Percentiles rank a stretch among this genome's conserved stretches.
phyloP scores from a whole-genome alignment of 805 yeast species.

The Tetrapisispora nanseiensis region DNA sequence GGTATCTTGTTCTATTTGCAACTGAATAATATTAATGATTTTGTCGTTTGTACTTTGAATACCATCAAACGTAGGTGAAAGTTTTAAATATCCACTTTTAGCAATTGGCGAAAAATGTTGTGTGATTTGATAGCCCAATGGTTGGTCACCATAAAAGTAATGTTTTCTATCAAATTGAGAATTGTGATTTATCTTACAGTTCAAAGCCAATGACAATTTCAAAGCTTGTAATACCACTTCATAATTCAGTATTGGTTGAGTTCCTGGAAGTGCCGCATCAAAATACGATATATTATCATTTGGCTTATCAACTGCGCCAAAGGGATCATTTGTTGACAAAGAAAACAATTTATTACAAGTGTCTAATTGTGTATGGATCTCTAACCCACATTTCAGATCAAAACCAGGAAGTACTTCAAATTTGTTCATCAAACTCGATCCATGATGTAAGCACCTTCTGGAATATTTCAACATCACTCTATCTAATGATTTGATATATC shows the following conservation, averaged over 20 bases:
- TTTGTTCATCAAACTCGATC: not conserved
- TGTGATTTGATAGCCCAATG: constrained; percentile 90
- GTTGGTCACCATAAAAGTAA: constrained; percentile 94
- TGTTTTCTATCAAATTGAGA: constrained; percentile 89
- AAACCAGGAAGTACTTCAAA: constrained; percentile 12
- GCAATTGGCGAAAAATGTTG: constrained; percentile 81
- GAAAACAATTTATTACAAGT: constrained; percentile 75
- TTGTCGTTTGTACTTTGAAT: constrained; percentile 34
- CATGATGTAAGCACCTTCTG: not conserved
- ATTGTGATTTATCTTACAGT: constrained; percentile 42
- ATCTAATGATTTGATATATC: not conserved
- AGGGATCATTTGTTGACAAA: constrained; percentile 37
- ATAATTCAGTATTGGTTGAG: constrained; percentile 73
- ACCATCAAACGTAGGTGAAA: constrained; percentile 46
- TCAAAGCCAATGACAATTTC: constrained; percentile 61
- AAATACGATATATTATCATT: constrained; percentile 66
- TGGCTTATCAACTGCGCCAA: constrained; percentile 41
- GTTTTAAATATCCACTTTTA: constrained; percentile 45
- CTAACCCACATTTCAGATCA: constrained; percentile 73
- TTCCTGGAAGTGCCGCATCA: constrained; percentile 85
- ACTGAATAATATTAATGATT: constrained; percentile 55
- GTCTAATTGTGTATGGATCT: constrained; percentile 82
- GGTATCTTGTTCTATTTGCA: constrained; percentile 93
- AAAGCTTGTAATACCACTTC: constrained; percentile 65
- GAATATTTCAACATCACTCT: not conserved